phyloP scores from a whole-genome alignment of 768 basidiomycete species.

The Hemileccinum rubropunctum region DNA sequence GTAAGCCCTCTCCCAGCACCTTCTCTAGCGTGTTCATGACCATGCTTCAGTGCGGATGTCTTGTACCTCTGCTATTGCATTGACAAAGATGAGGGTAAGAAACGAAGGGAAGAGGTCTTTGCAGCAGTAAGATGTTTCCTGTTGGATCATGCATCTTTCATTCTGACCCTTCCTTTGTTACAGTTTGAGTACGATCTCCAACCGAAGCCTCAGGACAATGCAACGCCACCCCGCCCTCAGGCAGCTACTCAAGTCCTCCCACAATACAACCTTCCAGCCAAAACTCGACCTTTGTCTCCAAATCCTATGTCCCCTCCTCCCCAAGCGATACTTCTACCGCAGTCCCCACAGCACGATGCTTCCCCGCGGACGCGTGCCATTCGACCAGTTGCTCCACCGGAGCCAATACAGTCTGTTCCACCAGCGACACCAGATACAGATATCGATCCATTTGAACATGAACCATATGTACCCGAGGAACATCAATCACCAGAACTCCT shows the following conservation, averaged over 20 bases:
- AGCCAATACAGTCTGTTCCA: constrained; percentile 14
- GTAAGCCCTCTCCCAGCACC: constrained; percentile 36
- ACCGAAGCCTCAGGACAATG: constrained; percentile 9
- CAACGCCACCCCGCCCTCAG: constrained; percentile 16
- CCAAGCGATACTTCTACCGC: constrained; percentile 8
- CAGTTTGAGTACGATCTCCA: constrained; percentile 42
- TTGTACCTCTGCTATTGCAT: constrained; percentile 68
- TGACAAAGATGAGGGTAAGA: constrained; percentile 52
- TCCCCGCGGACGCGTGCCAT: constrained; percentile 4
- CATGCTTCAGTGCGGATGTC: constrained; percentile 50
- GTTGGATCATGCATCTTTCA: background rate
- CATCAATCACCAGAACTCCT: constrained; percentile 7
- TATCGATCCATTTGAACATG: constrained; percentile 34
- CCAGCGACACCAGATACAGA: constrained; percentile 28
- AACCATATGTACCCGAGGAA: constrained; percentile 25
- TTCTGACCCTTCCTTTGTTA: constrained; percentile 2
- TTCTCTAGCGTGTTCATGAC: background rate
- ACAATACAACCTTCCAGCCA: constrained; percentile 11
- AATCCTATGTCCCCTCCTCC: constrained; percentile 7
- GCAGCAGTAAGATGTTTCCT: constrained; percentile 43
- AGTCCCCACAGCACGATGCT: constrained; percentile 2
- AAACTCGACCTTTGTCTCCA: constrained; percentile 4
- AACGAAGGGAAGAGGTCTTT: constrained; percentile 52
- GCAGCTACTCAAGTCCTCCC: constrained; percentile 5
- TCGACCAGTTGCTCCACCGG: constrained; percentile 9